Percentiles rank a stretch among this genome's conserved stretches.
Conservation (phyloP, 208 protist species). For the Phytomonas serpens region DNA sequence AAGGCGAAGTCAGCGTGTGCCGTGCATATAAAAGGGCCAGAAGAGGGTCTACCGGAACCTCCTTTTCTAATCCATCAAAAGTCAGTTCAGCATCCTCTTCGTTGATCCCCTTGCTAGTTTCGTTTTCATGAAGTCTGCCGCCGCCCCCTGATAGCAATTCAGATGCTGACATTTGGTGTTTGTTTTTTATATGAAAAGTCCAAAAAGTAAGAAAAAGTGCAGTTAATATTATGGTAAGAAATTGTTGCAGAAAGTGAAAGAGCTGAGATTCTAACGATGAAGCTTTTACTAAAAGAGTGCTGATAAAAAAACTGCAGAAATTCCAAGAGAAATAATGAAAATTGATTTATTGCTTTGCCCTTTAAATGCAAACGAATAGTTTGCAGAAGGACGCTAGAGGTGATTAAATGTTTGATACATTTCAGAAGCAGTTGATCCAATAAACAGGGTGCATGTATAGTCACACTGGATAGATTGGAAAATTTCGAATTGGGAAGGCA, state of each 20-base stretch:
- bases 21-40: conserved; percentile 72
- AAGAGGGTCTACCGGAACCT: conserved; percentile 74
- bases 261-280: neutral
- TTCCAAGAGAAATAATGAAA: neutral
- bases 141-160: neutral
- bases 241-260: neutral
- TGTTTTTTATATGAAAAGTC: neutral
- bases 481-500: neutral
- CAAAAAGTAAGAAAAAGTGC: neutral
- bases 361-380: neutral
- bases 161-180: conserved; percentile 11
- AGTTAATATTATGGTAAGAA: neutral
- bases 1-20: conserved; percentile 72
- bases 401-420: neutral
- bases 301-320: neutral
- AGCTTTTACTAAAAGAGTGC: neutral
- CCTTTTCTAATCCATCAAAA: conserved; percentile 24
- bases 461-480: neutral
- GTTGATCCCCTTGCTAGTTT: conserved; percentile 16
- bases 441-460: neutral
- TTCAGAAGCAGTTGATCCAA: neutral
- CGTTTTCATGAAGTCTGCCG: conserved; percentile 14
- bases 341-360: neutral
- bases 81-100: conserved; percentile 23
- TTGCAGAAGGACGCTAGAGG: neutral